Conservation (phyloP, 768 basidiomycete genomes). For the Tremella yokohamensis region DNA sequence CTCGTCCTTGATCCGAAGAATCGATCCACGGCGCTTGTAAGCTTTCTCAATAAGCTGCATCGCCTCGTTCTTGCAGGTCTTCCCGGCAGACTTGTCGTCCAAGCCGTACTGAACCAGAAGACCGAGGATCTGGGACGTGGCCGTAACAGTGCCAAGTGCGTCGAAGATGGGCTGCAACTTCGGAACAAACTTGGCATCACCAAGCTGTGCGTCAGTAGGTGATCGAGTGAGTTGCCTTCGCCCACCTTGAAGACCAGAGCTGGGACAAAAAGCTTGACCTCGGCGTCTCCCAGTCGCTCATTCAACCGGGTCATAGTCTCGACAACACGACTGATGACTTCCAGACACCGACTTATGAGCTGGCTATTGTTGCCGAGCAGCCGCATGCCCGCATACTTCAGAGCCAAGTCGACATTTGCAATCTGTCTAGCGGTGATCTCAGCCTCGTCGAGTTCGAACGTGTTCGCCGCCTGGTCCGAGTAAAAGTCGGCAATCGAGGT, state of each 20-base stretch:
- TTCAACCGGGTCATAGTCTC: slow-evolving; percentile 64
- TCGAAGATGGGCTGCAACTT: slow-evolving; percentile 66
- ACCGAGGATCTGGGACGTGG: slow-evolving; percentile 87
- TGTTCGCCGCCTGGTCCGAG: slow-evolving; percentile 58
- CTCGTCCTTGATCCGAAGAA: slow-evolving; percentile 36
- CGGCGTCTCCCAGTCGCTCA: slow-evolving; percentile 77
- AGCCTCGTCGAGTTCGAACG: slow-evolving; percentile 53
- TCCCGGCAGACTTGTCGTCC: slow-evolving; percentile 53
- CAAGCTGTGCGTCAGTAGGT: slow-evolving; percentile 61
- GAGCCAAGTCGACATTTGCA: slow-evolving; percentile 81
- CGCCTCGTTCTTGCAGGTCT: slow-evolving; percentile 45
- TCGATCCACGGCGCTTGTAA: slow-evolving; percentile 42
- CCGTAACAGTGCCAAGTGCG: slow-evolving; percentile 79
- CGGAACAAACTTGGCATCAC: slow-evolving; percentile 73
- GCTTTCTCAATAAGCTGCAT: slow-evolving; percentile 47
- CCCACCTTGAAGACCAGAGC: slow-evolving; percentile 82
- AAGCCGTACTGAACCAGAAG: slow-evolving; percentile 81
- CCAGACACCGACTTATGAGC: slow-evolving; percentile 78
- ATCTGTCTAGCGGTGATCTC: slow-evolving; percentile 65
- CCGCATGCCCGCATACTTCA: slow-evolving; percentile 91
- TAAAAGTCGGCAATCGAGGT: slow-evolving; percentile 72
- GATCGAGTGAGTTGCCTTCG: not conserved
- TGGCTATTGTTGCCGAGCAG: slow-evolving; percentile 88
- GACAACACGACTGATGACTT: slow-evolving; percentile 74
- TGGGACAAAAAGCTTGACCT: slow-evolving; percentile 82